These are phyloP conservation scores for Plasmodium billcollinsi DNA, from an alignment of 169 alveolate species.

Conservation along the genomic window DNA sequence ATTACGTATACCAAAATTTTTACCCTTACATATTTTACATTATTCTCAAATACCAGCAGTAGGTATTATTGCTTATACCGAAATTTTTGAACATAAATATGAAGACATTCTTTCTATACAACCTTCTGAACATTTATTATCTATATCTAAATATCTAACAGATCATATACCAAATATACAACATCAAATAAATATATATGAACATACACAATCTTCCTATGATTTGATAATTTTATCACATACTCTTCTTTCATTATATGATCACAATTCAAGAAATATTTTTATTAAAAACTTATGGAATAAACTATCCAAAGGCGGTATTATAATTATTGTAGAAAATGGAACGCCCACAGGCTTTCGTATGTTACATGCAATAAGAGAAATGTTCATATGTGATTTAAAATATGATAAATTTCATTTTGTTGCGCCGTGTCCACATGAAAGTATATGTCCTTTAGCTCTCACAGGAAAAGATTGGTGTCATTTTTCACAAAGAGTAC, in stretches of 20 bases:
- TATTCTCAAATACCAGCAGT: conserved; percentile 18
- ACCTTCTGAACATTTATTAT: conserved; percentile 79
- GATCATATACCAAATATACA: conserved; percentile 75
- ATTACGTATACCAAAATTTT: conserved; percentile 59
- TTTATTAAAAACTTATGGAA: conserved; percentile 85
- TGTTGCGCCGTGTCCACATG: conserved; percentile 93
- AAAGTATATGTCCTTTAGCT: conserved; percentile 91
- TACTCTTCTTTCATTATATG: conserved; percentile 31
- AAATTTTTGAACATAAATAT: conserved; percentile 62
- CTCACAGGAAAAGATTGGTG: conserved; percentile 93
- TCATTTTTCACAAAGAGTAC: conserved; percentile 89
- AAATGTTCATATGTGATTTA: conserved; percentile 88
- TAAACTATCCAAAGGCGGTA: conserved; percentile 76
- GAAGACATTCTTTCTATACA: conserved; percentile 79
- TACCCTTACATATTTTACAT: conserved; percentile 22
- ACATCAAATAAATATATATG: conserved; percentile 82
- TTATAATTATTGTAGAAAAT: conserved; percentile 85
- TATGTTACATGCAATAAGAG: conserved; percentile 89
- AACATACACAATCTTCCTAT: conserved; percentile 21
- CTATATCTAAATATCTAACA: conserved; percentile 78
- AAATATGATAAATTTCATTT: conserved; percentile 84
- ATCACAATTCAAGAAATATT: conserved; percentile 75
- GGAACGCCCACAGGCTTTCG: conserved; percentile 95
- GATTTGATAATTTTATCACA: conserved; percentile 83
- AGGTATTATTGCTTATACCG: conserved; percentile 72